These are phyloP conservation scores for Mycena albidolilacea DNA, from an alignment of 768 basidiomycete genomes.

Conservation along the genomic window DNA sequence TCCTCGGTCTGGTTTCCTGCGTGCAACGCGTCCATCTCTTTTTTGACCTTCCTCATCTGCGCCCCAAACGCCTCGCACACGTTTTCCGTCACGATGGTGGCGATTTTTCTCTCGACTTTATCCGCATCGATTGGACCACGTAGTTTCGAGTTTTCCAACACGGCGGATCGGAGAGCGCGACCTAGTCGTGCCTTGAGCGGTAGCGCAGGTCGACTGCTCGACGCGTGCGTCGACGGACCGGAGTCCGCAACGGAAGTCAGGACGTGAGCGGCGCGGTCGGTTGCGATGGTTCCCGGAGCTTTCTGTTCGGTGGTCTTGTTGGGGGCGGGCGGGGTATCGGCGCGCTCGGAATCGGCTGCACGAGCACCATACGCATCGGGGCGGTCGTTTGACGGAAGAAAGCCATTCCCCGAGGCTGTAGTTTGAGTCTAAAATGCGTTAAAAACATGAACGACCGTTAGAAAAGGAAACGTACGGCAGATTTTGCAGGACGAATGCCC, in stretches of 20 bases:
- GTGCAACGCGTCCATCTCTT: constrained; percentile 19
- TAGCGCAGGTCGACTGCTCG: constrained; percentile 10
- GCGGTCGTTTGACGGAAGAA: neutral
- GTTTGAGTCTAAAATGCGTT: neutral
- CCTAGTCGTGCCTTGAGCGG: constrained; percentile 22
- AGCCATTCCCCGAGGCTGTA: neutral
- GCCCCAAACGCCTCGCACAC: constrained; percentile 21
- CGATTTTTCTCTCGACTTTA: constrained; percentile 24
- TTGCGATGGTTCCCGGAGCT: neutral
- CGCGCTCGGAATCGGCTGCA: constrained; percentile 1
- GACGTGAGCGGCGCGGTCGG: neutral
- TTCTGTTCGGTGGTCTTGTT: neutral
- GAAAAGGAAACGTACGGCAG: constrained; percentile 1
- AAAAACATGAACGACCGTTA: neutral
- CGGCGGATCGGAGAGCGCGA: constrained; percentile 17
- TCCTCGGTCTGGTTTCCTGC: constrained; percentile 9
- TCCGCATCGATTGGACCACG: constrained; percentile 10
- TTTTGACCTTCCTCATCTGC: constrained; percentile 34
- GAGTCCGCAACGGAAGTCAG: constrained; percentile 3
- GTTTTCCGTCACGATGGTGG: constrained; percentile 21
- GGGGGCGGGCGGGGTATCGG: neutral
- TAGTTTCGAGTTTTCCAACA: constrained; percentile 28
- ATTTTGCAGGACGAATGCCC: neutral
- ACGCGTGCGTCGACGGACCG: constrained; percentile 6
- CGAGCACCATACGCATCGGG: constrained; percentile 2